Evolutionary conservation across 305 asterid genomes (phyloP), one percentile per base, ranked within the genome.

Genomic region (Fraxinus ornus): DNA sequence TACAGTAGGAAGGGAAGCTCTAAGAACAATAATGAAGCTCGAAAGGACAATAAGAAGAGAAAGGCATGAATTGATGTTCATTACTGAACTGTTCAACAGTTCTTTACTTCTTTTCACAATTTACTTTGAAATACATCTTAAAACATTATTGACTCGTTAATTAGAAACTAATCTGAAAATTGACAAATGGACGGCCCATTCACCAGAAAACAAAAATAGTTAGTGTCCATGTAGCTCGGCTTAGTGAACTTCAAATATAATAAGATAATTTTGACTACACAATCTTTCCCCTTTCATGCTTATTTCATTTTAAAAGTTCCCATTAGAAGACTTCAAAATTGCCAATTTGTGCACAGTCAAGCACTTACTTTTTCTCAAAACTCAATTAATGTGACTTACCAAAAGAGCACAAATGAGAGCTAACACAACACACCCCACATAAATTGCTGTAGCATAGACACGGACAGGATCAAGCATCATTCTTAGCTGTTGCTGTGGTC

Each of bases 391-490:
- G 74, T 10, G 10, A 84, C 95, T 91, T 87, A 95, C 99, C 97
- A 86, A 75, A 81, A 94, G 97, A 76, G 98, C 98, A 88, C 95
- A 94, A 72, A 94, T 89, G 78, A 95, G 97, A 86, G 99, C 98
- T 78, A 94, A 64, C 60, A 91, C 79, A 78, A 92, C 97, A 81
- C 94, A 90, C 19, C 97, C 98, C 7, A 80, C 81, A 79, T 95
- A 95, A 73, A 95, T 82, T 60, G 91, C 87, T 3, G 97, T 91
- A 64, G 99, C 97, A 85, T 92, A 93, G 79, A 90, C 39, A 41
- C 98, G 94, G 28, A 75, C 93, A 82, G 91, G 91, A 89, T 95
- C 99, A 85, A 94, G 44, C 99, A 94, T 94, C 99, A 95, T 91
- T 80, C 95, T 89, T 75, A 92, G 71, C 88, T 94, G 97, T 21